Conservation (phyloP, 2,329 filamentous ascomycete species). For the Fusarium albidum region DNA sequence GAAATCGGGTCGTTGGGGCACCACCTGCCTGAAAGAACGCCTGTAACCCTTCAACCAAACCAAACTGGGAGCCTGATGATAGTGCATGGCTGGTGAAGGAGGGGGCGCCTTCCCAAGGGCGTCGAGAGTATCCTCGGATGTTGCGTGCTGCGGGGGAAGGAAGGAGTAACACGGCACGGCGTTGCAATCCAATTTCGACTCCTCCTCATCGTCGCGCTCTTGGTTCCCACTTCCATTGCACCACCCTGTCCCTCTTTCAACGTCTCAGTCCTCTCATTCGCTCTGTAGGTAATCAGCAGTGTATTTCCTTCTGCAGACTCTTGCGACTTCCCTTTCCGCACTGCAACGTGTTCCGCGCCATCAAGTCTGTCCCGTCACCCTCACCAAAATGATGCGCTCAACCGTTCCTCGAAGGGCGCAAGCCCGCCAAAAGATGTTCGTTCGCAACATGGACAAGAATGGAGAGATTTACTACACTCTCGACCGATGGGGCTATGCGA, state of each 20-base stretch:
- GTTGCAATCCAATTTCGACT: conserved; percentile 1
- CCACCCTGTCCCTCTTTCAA: not conserved
- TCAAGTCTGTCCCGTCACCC: not conserved
- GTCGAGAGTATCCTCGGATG: conserved; percentile 17
- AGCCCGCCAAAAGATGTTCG: conserved; percentile 37
- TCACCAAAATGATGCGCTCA: conserved; percentile 31
- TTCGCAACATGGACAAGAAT: conserved; percentile 31
- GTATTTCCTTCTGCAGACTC: not conserved
- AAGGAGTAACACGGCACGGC: conserved; percentile 9
- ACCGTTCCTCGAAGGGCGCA: conserved; percentile 4
- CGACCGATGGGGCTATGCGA: conserved; percentile 20
- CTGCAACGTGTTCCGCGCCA: not conserved
- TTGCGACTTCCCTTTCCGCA: not conserved
- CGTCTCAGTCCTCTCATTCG: not conserved
- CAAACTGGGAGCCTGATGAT: not conserved
- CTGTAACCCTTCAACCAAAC: conserved; percentile 16
- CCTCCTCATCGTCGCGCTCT: not conserved
- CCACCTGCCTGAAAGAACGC: conserved; percentile 4
- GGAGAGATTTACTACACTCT: conserved; percentile 41
- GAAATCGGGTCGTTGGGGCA: too few species aligned
- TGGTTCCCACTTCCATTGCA: not conserved
- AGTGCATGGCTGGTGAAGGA: conserved; percentile 4
- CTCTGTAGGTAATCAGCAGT: not conserved
- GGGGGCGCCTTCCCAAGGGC: not conserved
- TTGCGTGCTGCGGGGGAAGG: conserved; percentile 27